phyloP scores from a whole-genome alignment of 495 filamentous ascomycete genomes.

The Pseudomonodictys pantanalensis region DNA sequence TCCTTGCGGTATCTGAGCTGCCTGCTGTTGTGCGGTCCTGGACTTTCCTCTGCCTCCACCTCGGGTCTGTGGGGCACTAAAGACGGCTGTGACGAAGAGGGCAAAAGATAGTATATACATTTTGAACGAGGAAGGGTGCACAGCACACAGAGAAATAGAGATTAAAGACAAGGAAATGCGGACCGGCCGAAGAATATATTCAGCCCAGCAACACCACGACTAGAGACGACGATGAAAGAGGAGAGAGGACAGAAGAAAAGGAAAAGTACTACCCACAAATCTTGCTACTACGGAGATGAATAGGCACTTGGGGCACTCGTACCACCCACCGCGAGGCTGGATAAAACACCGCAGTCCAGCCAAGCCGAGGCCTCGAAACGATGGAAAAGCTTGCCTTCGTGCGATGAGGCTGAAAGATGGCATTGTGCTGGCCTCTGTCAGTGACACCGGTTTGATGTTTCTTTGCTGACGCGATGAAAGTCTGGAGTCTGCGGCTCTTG shows the following conservation, averaged over 20 bases:
- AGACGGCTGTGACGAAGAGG: not conserved
- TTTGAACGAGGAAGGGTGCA: constrained; percentile 3
- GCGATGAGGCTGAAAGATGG: not conserved
- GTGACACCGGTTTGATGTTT: constrained; percentile 18
- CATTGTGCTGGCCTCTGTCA: not conserved
- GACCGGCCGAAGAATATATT: constrained; percentile 19
- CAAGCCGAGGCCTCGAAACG: constrained; percentile 1
- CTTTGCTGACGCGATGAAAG: constrained; percentile 12
- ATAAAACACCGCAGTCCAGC: constrained; percentile 20
- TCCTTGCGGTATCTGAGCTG: constrained; percentile 39
- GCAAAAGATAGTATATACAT: constrained; percentile 16
- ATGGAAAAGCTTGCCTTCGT: not conserved
- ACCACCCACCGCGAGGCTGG: not conserved
- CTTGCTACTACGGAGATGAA: not conserved
- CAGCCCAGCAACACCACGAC: not conserved
- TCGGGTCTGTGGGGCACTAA: constrained; percentile 11
- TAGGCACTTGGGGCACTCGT: not conserved
- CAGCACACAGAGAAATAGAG: constrained; percentile 20
- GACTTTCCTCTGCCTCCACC: not conserved
- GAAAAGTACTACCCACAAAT: not conserved
- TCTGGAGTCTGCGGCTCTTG: too few species aligned
- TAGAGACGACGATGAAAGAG: not conserved
- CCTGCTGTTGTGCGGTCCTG: constrained; percentile 42
- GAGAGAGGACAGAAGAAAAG: not conserved
- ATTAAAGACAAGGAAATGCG: constrained; percentile 21